Conservation (phyloP, 805 yeast genomes). For the Tetrapisispora fleetii region DNA sequence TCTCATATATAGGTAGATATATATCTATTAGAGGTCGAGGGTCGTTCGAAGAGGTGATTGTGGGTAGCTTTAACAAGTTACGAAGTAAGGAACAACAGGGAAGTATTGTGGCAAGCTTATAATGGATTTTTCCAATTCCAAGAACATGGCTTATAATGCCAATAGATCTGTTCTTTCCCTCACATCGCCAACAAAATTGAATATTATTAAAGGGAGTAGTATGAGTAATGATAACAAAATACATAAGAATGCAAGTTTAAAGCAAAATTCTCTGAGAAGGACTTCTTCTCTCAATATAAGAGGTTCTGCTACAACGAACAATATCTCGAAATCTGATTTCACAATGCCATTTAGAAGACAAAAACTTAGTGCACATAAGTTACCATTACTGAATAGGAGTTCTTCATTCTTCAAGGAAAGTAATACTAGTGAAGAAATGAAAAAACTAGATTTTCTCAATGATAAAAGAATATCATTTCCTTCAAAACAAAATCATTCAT, state of each 20-base stretch:
- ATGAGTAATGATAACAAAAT: constrained; percentile 1
- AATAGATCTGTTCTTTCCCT: constrained; percentile 31
- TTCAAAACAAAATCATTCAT: not conserved
- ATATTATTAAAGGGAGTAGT: constrained; percentile 29
- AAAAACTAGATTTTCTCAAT: not conserved
- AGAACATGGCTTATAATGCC: constrained; percentile 16
- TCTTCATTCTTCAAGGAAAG: constrained; percentile 27
- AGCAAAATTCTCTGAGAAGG: constrained; percentile 18
- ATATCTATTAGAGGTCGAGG: too few species aligned
- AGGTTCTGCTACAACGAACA: not conserved
- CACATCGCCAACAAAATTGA: constrained; percentile 39
- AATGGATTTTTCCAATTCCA: constrained; percentile 5
- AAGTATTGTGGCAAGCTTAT: constrained; percentile 1
- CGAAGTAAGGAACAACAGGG: not conserved
- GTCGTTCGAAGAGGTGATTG: too few species aligned
- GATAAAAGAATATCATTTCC: not conserved
- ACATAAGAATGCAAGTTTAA: constrained; percentile 12
- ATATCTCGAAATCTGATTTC: not conserved
- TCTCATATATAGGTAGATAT: too few species aligned
- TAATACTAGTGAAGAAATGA: not conserved
- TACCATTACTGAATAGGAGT: constrained; percentile 24
- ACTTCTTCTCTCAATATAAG: constrained; percentile 14
- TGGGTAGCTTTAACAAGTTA: too few species aligned
- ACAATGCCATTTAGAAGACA: constrained; percentile 15
- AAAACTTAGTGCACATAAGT: constrained; percentile 20